Base-by-base conservation (phyloP, 257 asterid genomes). In the Lavandula angustifolia region DNA sequence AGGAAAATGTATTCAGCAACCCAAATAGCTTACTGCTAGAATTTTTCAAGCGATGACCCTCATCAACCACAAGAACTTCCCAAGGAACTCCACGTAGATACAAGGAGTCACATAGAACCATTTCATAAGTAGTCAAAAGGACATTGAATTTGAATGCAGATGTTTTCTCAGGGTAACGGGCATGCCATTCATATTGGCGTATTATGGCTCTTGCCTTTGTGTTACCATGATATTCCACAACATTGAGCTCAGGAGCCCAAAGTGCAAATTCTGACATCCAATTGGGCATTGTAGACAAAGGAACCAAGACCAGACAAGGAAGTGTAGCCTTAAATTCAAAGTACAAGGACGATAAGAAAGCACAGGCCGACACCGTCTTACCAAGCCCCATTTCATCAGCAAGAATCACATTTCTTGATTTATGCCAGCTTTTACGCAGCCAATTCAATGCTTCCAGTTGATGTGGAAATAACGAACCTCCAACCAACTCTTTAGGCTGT, bases 341-440 rank as follows among this genome's bases (percentile, higher is more conserved):
- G 71, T 90, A 86, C 51, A 94, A 64, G 9, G 99, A 81, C 11
- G 95, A 90, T 69, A 94, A 49, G 75, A 94, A 94, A 68, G 99
- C 97, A 86, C 86, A 76, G 49, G 99, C 99, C 14, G 99, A 94
- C 47, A 94, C 85, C 1, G 99, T 94, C 74, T 94, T 94, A 51
- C 99, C 99, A 53, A 94, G 92, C 67, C 99, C 99, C 99, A 94
- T 94, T 80, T 94, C 99, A 72, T 94, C 99, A 60, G 99, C 99
- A 71, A 94, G 95, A 72, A 94, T 94, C 67, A 94, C 99, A 54
- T 90, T 90, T 80, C 92, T 86, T 58, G 96, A 86, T 75, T 75
- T 90, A 63, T 79, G 81, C 98, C 99, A 94, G 73, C 98, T 84
- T 70, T 80, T 90, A 31, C 99, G 95, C 80, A 94, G 80, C 99